A percentile compares a stretch with the other conserved stretches of the same genome.
Evolutionary conservation across 306 rosid genomes (phyloP).

Genomic region (Pyrus bretschneideri): DNA sequence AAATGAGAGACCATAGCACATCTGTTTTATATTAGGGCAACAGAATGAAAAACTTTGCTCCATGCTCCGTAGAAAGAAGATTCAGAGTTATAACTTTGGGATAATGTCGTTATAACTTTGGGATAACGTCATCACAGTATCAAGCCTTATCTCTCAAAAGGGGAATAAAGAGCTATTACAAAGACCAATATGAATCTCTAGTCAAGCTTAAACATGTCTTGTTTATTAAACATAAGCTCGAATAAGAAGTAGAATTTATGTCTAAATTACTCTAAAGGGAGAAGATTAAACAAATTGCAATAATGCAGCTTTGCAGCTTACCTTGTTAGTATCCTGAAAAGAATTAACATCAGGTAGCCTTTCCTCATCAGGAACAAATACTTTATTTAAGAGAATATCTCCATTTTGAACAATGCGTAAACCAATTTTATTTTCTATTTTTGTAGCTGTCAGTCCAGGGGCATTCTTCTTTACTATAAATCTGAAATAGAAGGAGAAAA

Average conservation of each 20-base stretch:
- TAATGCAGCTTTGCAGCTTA: conserved; percentile 1
- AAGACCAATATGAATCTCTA: too few species aligned
- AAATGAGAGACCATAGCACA: not conserved
- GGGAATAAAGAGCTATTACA: too few species aligned
- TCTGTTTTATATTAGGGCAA: not conserved
- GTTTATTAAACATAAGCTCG: too few species aligned
- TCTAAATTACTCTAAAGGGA: not conserved
- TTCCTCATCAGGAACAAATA: conserved; percentile 71
- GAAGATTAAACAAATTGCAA: not conserved
- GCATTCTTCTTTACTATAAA: too few species aligned
- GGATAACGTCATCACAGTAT: not conserved
- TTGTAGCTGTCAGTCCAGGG: conserved; percentile 67
- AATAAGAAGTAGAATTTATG: not conserved
- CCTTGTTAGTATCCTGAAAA: conserved; percentile 90
- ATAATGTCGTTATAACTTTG: not conserved
- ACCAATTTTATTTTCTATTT: conserved; percentile 86
- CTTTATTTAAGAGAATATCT: conserved; percentile 38
- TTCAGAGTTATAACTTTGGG: not conserved
- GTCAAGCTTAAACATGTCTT: too few species aligned
- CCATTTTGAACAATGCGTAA: conserved; percentile 28
- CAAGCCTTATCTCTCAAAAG: too few species aligned
- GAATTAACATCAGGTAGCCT: conserved; percentile 73
- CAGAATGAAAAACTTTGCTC: not conserved
- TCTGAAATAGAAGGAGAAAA: too few species aligned
- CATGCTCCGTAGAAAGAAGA: not conserved